Base-by-base conservation (phyloP, 2,329 filamentous ascomycete genomes). In the Alternaria atra region DNA sequence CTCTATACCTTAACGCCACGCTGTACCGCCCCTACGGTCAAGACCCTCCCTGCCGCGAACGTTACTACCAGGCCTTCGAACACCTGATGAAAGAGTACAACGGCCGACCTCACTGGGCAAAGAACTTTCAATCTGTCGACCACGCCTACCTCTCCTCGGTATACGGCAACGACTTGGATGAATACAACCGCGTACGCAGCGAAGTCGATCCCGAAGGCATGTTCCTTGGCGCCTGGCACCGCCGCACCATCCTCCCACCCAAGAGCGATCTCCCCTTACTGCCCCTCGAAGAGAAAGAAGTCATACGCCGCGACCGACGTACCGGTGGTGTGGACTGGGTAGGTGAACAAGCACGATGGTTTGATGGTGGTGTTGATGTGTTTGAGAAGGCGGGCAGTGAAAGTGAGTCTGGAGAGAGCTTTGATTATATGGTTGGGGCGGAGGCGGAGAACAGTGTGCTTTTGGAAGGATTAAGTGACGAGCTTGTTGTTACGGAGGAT, bases 201-300 rank as follows among this genome's bases (percentile, higher is more conserved):
- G 84, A 88, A 53, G 88, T 87, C 34, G 93, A 97, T 73, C 90
- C 91, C 0, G 88, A 93, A 62, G 93, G 93, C 58, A 90, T 97
- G 86, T 97, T 97, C 79, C 84, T 94, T 13, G 94, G 94, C 2
- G 89, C 93, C 50, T 99, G 94, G 94, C 93, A 97, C 79, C 85
- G 91, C 29, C 85, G 90, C 52, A 77, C 73, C 1, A 66, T 81
- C n/a, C 67, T 79, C 2, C 77, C 77, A 0, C 56, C 72, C 4
- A 71, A 69, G 32, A 60, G 64, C 2, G 70, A 77, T 25, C 47
- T 74, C 7, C 72, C 76, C 8, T 42, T 73, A 0, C 72, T 79
- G 23, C 68, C 80, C 2, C 68, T 78, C 5, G 78, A 83, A 60
- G 82, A 83, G 57, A 80, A 82, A 27, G 76, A 82, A 55, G 69